A percentile compares a stretch with the other conserved stretches of the same genome.
phyloP scores from a whole-genome alignment of 352 stramenopile genomes.

The Phytophthora ohioensis region DNA sequence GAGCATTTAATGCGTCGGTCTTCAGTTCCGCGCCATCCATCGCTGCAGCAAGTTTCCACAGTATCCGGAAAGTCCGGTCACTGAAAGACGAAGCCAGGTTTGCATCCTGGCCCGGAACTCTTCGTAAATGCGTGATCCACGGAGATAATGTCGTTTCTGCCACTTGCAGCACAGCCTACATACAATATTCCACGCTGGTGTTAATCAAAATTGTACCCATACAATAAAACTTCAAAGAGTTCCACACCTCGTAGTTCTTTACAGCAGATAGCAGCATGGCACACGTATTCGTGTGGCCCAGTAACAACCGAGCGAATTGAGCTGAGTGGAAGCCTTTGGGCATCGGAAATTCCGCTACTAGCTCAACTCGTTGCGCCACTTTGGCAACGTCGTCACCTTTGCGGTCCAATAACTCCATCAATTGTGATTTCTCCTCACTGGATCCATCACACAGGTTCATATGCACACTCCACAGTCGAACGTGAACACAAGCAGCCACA shows the following conservation, averaged over 20 bases:
- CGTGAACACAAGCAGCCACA: conserved; percentile 57
- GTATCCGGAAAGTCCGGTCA: conserved; percentile 70
- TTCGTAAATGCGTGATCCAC: conserved; percentile 70
- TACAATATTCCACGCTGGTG: conserved; percentile 20
- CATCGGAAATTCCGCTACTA: conserved; percentile 52
- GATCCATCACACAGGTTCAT: conserved; percentile 26
- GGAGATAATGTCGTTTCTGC: conserved; percentile 34
- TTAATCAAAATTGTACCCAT: conserved; percentile 3
- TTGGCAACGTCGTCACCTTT: neutral
- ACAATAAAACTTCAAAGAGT: neutral
- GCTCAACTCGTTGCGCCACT: conserved; percentile 15
- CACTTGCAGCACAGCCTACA: conserved; percentile 40
- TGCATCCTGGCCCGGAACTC: conserved; percentile 44
- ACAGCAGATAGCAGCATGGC: conserved; percentile 42
- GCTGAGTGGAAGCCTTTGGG: conserved; percentile 46
- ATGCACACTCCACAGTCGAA: conserved; percentile 64
- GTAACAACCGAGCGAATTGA: conserved; percentile 60
- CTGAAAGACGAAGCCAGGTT: conserved; percentile 71
- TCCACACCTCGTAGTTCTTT: conserved; percentile 48
- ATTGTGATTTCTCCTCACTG: conserved; percentile 6
- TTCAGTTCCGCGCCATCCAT: conserved; percentile 39
- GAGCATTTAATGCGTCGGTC: conserved; percentile 18
- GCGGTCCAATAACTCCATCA: conserved; percentile 18
- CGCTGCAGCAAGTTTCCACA: conserved; percentile 73
- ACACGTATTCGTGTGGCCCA: conserved; percentile 54